Evolutionary conservation across 192 early-diverging fungal species (phyloP), one percentile per base, ranked within the genome.

Genomic region (Linnemannia elongata): DNA sequence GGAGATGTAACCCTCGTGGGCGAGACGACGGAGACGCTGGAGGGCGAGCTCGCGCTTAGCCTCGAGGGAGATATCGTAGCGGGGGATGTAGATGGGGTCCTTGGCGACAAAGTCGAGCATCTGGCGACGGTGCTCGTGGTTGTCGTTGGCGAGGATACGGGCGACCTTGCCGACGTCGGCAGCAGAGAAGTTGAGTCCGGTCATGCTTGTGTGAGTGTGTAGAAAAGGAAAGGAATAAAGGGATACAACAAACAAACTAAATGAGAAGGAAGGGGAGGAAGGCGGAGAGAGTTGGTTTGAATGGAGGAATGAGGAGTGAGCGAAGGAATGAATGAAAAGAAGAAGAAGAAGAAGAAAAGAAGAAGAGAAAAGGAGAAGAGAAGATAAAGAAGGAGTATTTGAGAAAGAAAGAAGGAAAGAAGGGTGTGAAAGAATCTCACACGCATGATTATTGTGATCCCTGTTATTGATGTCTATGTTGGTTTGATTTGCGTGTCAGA

Each of bases 41-140:
- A 92, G 88, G 4, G 95, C 94, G 52, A 96, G 77, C 66, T 96
- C 95, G 47, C 95, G 89, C 78, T 94, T 90, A 63, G 90, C 91
- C 18, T 89, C 88, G 44, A 95, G 77, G 15, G 92, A 87, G 44
- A 94, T 90, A 76, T 95, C 92, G 79, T 91, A 95, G 55, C 94
- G 92, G 6, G 95, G 95, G 75, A 92, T 88, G 72, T 88, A 93
- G 69, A 93, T 86, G 33, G 91, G 91, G 70, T 91, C 89, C 71
- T 89, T 87, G 76, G 88, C 87, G 72, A 88, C 82, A 78, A 92
- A 92, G 74, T 92, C 87, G 24, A 87, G 68, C 88, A 92, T 89
- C 55, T 79, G 76, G 47, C 79, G 88, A 73, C 93, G 91, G 75
- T 91, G 92, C 77, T 83, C 88, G 69, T 91, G 91, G 88, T 93